Base-by-base conservation (phyloP, 2,329 filamentous ascomycete species). In the Aspergillus aculeatus region DNA sequence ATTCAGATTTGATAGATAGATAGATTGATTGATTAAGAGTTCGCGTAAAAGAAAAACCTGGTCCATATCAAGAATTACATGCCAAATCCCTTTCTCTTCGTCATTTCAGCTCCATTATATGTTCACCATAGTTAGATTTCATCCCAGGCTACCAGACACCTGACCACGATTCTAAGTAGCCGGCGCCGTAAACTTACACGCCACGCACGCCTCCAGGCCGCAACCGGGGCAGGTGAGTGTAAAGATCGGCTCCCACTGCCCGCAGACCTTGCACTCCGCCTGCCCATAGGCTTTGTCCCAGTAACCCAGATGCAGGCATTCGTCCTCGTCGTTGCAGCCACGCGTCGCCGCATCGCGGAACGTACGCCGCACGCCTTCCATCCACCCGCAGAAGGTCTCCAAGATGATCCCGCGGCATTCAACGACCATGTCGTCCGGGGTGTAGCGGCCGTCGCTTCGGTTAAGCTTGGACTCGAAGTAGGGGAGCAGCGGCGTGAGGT, bases 1-100 rank as follows among this genome's bases (percentile, higher is more conserved):
- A 57, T 73, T 83, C 60, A 71, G 80, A 57, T 88, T 88, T 62
- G 73, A 76, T 64, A 68, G 66, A 76, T 64, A 68, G 66, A 61
- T 74, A 60, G 41, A 32, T 53, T 11, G n/a, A 32, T 53, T 5
- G n/a, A 29, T 31, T 29, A 29, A 9, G 62, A n/a, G 32, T 35
- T 35, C 32, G 26, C 26, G 26, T 9, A 10, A 5, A 35, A 35
- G 4, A 5, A 5, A 16, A 12, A 35, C 11, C 14, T 12, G 32
- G 0, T 16, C 5, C 32, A 35, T 12, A 35, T 12, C 32, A 12
- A 16, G 11, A 35, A 16, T 35, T 35, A 35, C 32, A 35, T 35
- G 32, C 32, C 5, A 35, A 16, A 35, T 16, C 32, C 11, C 11
- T 35, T 12, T 29, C 26, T 29, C 26, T 29, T 3, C 26, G 26